Conservation (phyloP, 2,329 filamentous ascomycete genomes). For the Tolypocladium guangdongense region DNA sequence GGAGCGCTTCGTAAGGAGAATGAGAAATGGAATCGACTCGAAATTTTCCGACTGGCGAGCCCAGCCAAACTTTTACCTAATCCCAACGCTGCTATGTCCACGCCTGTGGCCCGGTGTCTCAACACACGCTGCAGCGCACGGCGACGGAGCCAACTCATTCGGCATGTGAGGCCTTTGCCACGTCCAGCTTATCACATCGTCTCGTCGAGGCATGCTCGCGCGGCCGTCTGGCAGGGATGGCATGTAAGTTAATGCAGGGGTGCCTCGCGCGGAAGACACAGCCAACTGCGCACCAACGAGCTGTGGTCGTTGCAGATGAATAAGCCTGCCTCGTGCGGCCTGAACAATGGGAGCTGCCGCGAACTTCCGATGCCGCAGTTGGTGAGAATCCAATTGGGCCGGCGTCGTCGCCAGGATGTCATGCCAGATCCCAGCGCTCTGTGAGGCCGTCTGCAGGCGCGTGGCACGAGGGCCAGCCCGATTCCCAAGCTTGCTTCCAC, state of each 20-base stretch:
- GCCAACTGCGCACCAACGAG: not conserved
- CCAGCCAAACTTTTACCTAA: constrained; percentile 25
- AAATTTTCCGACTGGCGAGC: constrained; percentile 26
- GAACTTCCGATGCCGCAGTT: not conserved
- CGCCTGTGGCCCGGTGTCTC: not conserved
- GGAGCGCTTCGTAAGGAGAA: constrained; percentile 13
- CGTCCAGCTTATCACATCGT: not conserved
- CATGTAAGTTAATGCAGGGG: not conserved
- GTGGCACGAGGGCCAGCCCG: not conserved
- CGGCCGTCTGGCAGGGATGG: not conserved
- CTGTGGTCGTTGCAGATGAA: not conserved
- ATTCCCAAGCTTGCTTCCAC: not conserved
- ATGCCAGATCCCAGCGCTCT: not conserved
- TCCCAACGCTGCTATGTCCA: constrained; percentile 12
- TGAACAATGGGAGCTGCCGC: not conserved
- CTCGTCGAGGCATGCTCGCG: not conserved
- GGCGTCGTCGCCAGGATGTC: not conserved
- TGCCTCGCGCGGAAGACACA: not conserved
- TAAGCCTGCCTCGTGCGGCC: not conserved
- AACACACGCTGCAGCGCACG: constrained; percentile 8
- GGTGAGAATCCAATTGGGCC: not conserved
- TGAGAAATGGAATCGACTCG: constrained; percentile 9
- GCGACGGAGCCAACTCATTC: not conserved
- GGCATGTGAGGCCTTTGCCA: not conserved
- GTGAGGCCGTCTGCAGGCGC: not conserved